A percentile compares a stretch with the other conserved stretches of the same genome.
Conservation (phyloP, 257 asterid genomes). For the Nicotiana undulata region DNA sequence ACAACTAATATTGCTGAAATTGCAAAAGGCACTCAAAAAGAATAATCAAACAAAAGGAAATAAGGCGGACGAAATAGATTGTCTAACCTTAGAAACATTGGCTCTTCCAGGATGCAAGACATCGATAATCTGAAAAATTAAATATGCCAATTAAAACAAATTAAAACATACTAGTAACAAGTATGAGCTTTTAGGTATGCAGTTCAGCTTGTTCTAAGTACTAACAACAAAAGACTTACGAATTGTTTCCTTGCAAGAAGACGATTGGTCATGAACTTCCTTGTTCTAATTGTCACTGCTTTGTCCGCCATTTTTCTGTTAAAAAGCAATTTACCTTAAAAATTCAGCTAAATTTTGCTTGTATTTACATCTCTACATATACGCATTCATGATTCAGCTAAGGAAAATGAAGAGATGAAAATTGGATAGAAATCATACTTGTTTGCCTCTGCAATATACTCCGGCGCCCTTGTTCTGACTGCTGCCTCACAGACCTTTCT, state of each 20-base stretch:
- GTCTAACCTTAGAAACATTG: conserved; percentile 57
- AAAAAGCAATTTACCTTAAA: neutral
- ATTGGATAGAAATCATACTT: neutral
- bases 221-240: conserved; percentile 16
- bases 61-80: neutral
- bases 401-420: neutral
- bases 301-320: conserved; percentile 52
- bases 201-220: neutral
- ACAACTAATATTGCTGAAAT: neutral
- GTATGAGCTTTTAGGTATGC: neutral
- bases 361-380: neutral
- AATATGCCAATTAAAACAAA: neutral
- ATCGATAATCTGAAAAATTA: conserved; percentile 35
- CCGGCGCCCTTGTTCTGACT: neutral
- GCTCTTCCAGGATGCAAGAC: conserved; percentile 70
- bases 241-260: conserved; percentile 72
- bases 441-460: neutral
- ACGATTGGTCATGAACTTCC: conserved; percentile 74
- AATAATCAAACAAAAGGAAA: neutral
- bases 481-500: neutral
- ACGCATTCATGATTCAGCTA: neutral
- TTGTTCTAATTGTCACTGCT: conserved; percentile 56
- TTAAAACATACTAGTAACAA: neutral
- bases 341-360: neutral
- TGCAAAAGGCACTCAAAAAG: neutral